These are phyloP conservation scores for Penicillium coffeae DNA, from an alignment of 495 filamentous ascomycete genomes.

Conservation along the genomic window DNA sequence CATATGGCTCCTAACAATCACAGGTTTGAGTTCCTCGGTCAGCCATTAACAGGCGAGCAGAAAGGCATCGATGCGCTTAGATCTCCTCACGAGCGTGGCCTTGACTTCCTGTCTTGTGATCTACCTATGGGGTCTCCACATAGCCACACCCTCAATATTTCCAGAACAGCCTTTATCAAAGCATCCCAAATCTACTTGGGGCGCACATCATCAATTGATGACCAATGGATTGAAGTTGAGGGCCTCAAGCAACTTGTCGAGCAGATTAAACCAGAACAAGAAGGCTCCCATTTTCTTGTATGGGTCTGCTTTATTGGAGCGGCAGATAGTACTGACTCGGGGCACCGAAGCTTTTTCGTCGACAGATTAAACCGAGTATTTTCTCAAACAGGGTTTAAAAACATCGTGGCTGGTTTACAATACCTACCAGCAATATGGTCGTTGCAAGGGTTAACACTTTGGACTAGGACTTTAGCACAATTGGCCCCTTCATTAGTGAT, in stretches of 20 bases:
- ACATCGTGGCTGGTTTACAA: conserved; percentile 14
- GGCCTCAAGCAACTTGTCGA: conserved; percentile 10
- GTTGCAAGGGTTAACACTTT: conserved; percentile 4
- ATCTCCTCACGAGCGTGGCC: conserved; percentile 7
- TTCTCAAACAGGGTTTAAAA: conserved; percentile 13
- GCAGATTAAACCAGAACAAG: conserved; percentile 13
- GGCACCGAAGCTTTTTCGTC: conserved; percentile 15
- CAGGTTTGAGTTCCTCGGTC: conserved; percentile 19
- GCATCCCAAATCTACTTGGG: conserved; percentile 19
- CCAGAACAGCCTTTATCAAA: conserved; percentile 11
- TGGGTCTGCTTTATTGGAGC: conserved; percentile 24
- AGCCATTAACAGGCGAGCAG: conserved; percentile 10
- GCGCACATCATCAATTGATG: conserved; percentile 7
- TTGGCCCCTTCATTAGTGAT: conserved; percentile 17
- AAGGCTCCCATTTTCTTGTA: conserved; percentile 19
- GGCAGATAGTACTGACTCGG: conserved; percentile 17
- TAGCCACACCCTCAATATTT: conserved; percentile 6
- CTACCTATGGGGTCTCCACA: conserved; percentile 13
- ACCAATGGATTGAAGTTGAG: conserved; percentile 16
- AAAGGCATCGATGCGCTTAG: conserved; percentile 7
- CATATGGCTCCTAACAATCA: background rate
- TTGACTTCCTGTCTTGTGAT: conserved; percentile 14
- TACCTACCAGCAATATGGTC: conserved; percentile 19
- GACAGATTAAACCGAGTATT: conserved; percentile 13
- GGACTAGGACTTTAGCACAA: conserved; percentile 12